These are phyloP conservation scores for Pachysandra terminalis DNA, from an alignment of 164 flowering plant species.

Conservation along the genomic window DNA sequence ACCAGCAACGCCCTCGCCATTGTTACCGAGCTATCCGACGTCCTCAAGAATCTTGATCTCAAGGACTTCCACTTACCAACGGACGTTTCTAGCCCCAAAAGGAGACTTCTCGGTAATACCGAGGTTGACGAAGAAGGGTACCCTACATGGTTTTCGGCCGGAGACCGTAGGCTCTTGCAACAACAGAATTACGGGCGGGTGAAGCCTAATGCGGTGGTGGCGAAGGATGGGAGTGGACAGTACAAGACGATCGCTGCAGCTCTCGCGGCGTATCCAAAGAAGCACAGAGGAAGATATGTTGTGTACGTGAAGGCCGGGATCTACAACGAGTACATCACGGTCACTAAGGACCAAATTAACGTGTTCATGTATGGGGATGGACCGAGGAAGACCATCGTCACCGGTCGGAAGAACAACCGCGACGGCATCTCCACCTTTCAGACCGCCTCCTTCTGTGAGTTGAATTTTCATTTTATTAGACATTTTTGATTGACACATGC, in stretches of 20 bases:
- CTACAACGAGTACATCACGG: constrained; percentile 41
- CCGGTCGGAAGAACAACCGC: constrained; percentile 30
- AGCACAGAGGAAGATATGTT: constrained; percentile 30
- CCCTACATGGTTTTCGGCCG: constrained; percentile 37
- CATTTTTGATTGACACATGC: too few species aligned
- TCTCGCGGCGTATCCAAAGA: constrained; percentile 44
- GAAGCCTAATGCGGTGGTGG: constrained; percentile 52
- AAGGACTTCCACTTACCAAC: neutral
- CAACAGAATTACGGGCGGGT: neutral
- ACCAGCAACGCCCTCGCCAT: constrained; percentile 52
- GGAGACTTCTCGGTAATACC: constrained; percentile 17
- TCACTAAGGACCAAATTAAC: constrained; percentile 29
- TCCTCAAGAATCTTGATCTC: neutral
- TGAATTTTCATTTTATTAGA: too few species aligned
- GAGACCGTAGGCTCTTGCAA: constrained; percentile 39
- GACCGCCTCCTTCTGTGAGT: constrained; percentile 52
- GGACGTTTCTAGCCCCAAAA: neutral
- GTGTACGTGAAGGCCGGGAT: constrained; percentile 60
- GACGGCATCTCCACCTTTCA: constrained; percentile 33
- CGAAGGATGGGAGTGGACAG: constrained; percentile 53
- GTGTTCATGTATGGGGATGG: constrained; percentile 70
- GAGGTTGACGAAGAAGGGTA: constrained; percentile 19
- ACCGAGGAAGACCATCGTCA: constrained; percentile 47
- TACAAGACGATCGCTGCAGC: constrained; percentile 46
- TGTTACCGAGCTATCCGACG: constrained; percentile 26